Base-by-base conservation (phyloP, 352 stramenopile species). In the Pythium volutum region DNA sequence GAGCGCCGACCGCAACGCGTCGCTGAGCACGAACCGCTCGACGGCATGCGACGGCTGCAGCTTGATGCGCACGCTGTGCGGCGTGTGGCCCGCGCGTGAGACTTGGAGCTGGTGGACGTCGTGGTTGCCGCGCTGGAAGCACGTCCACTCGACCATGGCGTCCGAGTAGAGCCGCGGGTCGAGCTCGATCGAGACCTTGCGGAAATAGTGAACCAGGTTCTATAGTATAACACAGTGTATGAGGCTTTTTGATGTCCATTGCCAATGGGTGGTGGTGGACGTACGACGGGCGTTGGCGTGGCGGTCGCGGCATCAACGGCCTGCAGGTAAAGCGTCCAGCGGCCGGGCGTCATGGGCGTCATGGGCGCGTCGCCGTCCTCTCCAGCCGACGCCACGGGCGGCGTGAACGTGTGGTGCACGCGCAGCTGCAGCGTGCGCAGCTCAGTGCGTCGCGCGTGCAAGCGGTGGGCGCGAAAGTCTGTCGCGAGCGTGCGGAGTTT, bases 131-230 rank as follows among this genome's bases (percentile, higher is more conserved):
- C 89, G 89, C 62, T 89, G 79, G 55, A 88, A 92, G 54, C 80
- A 88, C 47, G 80, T 89, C 82, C 82, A 92, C 80, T 92, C 80
- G 51, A 90, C 77, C 51, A 86, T 71, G 33, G 83, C 76, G 59
- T 90, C 82, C 7, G 74, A 72, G 66, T 90, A 89, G 39, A 89
- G 41, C 20, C 78, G 79, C 34, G 82, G 78, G 38, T 89, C 78
- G 36, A 92, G 56, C 55, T 90, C 78, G 46, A 92, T 87, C 33
- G 79, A 84, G 25, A 70, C 71, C 60, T 92, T 92, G 36, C 82
- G 76, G 50, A 92, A 92, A 65, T 87, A 87, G 56, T 70, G 87
- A 14, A 82, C 84, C 55, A 92, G 86, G 74, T 83, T 90, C 81
- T 91, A 49, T 18, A 53, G 33, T 6, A 20, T 9, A 22, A 46